Evolutionary conservation across 495 filamentous ascomycete genomes (phyloP), one percentile per base, ranked within the genome.

Genomic region (Penicillium alfredii): DNA sequence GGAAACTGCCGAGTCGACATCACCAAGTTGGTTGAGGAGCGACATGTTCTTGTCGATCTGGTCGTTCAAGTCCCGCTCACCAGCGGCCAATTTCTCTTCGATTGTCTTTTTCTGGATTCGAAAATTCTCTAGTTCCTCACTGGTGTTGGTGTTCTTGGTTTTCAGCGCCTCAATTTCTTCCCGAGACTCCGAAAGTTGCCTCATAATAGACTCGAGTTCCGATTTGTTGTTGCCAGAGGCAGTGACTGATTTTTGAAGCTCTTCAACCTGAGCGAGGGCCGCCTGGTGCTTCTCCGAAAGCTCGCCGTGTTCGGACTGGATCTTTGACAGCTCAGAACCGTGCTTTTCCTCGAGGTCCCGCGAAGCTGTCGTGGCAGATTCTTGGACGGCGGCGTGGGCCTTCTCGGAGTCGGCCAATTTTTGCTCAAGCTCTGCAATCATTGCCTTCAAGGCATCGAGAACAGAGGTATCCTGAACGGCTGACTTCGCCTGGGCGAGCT

Each of bases 11-110:
- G 60, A 54, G 17, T 71, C 67, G 4, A 68, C 53, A 4, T 68
- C 63, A 14, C 56, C 59, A 9, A 72, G 56, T 37, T 69, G 58
- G 25, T 64, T 64, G 26, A 71, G 50, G 21, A 71, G 58, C 13
- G 58, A 55, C 65, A 71, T 68, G 60, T 71, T 71, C 58, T 68
- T 68, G 45, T 68, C 65, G 28, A 72, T 69, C 42, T 72, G 66
- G 17, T 61, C 57, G 30, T 64, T 66, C 25, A 69, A 27, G 26
- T 66, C 50, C 30, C 51, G 59, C 37, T 70, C 60, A 16, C 61
- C 61, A 24, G 59, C 42, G 7, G 44, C 40, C 11, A 67, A 51
- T 28, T 58, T 60, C 24, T 65, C 62, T 21, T 64, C 58, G 34
- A 69, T 49, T 3, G 49, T 44, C 40, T 54, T 49, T 44, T 56